Evolutionary conservation across 805 yeast genomes (phyloP).

Genomic region (Grigorovia humatica): DNA sequence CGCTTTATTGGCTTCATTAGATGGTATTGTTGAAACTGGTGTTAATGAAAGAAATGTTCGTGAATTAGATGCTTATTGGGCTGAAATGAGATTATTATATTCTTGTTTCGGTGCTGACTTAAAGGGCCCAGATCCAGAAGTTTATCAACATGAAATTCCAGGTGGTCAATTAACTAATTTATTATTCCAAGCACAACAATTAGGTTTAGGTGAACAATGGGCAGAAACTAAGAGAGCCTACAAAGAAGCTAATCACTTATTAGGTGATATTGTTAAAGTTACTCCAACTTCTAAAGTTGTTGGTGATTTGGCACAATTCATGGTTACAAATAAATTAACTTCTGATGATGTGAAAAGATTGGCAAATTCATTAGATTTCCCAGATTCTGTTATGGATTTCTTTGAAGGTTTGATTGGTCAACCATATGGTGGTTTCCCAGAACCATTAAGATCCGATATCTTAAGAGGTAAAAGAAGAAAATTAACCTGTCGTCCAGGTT

Average conservation of each 20-base stretch:
- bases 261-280: slow-evolving; percentile 96
- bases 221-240: slow-evolving; percentile 90
- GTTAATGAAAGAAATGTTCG: slow-evolving; percentile 58
- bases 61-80: slow-evolving; percentile 93
- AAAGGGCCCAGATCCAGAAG: slow-evolving; percentile 99
- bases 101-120: slow-evolving; percentile 97
- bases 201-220: slow-evolving; percentile 97
- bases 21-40: slow-evolving; percentile 73
- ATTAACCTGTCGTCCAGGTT: slow-evolving; percentile 84
- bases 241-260: slow-evolving; percentile 76
- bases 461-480: slow-evolving; percentile 88
- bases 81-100: slow-evolving; percentile 93
- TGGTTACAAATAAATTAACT: slow-evolving; percentile 89
- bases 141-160: slow-evolving; percentile 95
- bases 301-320: slow-evolving; percentile 98
- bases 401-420: slow-evolving; percentile 99
- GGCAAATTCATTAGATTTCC: slow-evolving; percentile 92
- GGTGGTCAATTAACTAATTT: slow-evolving; percentile 99
- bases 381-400: slow-evolving; percentile 95
- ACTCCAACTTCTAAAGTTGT: slow-evolving; percentile 99
- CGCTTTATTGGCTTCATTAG: slow-evolving; percentile 86
- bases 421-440: slow-evolving; percentile 99
- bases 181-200: slow-evolving; percentile 98
- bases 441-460: slow-evolving; percentile 88
- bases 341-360: slow-evolving; percentile 78